These are phyloP conservation scores for Boletus reticulatus DNA, from an alignment of 768 basidiomycete species.

Conservation along the genomic window DNA sequence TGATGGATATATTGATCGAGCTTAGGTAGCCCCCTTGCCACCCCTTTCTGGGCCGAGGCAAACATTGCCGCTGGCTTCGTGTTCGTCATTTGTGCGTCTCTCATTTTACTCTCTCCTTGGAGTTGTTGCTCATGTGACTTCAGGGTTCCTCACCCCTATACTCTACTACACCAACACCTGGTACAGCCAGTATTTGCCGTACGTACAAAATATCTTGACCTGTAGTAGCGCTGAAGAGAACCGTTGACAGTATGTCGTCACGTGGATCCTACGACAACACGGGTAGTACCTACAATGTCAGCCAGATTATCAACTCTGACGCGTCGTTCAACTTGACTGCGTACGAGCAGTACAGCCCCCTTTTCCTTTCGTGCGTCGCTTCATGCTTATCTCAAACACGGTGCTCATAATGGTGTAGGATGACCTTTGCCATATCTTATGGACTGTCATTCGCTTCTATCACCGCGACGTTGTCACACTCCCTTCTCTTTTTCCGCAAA, in stretches of 20 bases:
- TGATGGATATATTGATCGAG: background rate
- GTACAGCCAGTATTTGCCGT: conserved; percentile 58
- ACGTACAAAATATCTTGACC: conserved; percentile 14
- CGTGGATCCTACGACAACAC: conserved; percentile 66
- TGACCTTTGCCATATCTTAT: conserved; percentile 76
- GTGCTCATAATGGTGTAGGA: conserved; percentile 15
- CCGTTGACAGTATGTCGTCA: conserved; percentile 49
- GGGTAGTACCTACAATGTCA: conserved; percentile 56
- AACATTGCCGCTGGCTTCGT: conserved; percentile 63
- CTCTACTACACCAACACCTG: conserved; percentile 70
- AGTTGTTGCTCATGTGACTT: conserved; percentile 48
- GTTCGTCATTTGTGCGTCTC: conserved; percentile 61
- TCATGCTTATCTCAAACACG: background rate
- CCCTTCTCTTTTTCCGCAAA: conserved; percentile 73
- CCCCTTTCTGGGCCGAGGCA: conserved; percentile 83
- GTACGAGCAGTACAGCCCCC: conserved; percentile 57
- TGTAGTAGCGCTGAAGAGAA: background rate
- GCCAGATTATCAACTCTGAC: conserved; percentile 51
- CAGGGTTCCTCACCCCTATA: conserved; percentile 56
- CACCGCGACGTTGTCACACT: conserved; percentile 71
- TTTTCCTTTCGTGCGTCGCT: conserved; percentile 49
- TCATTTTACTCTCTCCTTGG: conserved; percentile 37
- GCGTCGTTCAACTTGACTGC: conserved; percentile 52
- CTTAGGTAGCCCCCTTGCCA: conserved; percentile 54
- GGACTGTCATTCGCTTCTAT: conserved; percentile 83